Percentiles rank a stretch among this genome's conserved stretches.
These are phyloP conservation scores for Chrysoporthe cubensis DNA, from an alignment of 2,329 filamentous ascomycete genomes.

Conservation along the genomic window DNA sequence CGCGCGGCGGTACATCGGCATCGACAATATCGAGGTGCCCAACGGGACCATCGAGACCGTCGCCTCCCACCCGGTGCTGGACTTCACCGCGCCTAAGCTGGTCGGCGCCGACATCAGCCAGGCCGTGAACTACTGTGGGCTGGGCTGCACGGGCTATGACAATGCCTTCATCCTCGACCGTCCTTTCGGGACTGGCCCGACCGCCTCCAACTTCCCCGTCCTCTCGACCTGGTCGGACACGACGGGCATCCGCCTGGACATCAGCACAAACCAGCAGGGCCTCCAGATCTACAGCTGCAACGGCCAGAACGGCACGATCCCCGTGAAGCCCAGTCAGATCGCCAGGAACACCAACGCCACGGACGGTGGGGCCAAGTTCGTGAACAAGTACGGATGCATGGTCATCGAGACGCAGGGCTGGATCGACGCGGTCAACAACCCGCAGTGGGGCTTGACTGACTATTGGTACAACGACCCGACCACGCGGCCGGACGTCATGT, in stretches of 20 bases:
- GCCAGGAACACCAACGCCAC: constrained; percentile 11
- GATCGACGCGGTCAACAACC: constrained; percentile 24
- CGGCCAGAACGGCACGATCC: constrained; percentile 24
- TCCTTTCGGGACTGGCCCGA: constrained; percentile 6
- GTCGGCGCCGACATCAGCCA: constrained; percentile 17
- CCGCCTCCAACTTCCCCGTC: constrained; percentile 23
- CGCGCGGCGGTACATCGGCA: constrained; percentile 16
- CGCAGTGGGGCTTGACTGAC: constrained; percentile 20
- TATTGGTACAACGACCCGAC: constrained; percentile 20
- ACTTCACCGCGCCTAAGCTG: constrained; percentile 24
- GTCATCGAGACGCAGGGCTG: constrained; percentile 24
- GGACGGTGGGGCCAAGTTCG: constrained; percentile 19
- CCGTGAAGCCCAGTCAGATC: constrained; percentile 24
- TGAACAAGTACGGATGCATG: constrained; percentile 23
- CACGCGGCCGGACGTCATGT: constrained; percentile 19
- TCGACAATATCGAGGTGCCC: constrained; percentile 22
- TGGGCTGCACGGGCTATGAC: constrained; percentile 21
- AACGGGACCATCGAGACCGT: constrained; percentile 22
- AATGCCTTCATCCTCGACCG: constrained; percentile 24
- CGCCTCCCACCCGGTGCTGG: constrained; percentile 14
- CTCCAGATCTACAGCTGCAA: constrained; percentile 25
- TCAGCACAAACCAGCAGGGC: constrained; percentile 22
- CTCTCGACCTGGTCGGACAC: constrained; percentile 19
- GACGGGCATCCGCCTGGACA: constrained; percentile 23
- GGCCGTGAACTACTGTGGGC: constrained; percentile 14